Evolutionary conservation across 768 basidiomycete genomes (phyloP), one percentile per base, ranked within the genome.

Genomic region (Lactarius evosmus): DNA sequence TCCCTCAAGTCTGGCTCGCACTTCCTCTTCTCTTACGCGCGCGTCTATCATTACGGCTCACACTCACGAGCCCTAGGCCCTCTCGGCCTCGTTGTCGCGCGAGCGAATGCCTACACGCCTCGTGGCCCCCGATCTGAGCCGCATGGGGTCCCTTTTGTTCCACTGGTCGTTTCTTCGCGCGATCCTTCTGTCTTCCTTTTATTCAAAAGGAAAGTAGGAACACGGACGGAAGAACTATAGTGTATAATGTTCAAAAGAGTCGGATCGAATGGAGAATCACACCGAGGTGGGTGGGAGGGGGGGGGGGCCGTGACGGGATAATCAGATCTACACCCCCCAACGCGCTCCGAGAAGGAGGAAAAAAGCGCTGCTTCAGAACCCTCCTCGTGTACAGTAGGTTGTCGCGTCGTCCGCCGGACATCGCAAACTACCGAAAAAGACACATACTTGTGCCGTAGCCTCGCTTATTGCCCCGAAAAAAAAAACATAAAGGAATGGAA

Each of bases 41-140:
- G 61, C 63, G 63, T 49, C 52, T 60, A 49, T 34, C n/a, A 22
- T 55, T 38, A 38, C 52, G 51, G 57, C 16, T 27, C 41, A 29
- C 17, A 17, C n/a, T 3, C 3, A 44, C 41, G n/a, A n/a, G 46
- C 46, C 46, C 46, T 49, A 49, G 46, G 46, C 46, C 44, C 46
- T 41, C 19, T 41, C 40, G 40, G 19, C 46, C 46, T 49, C 46
- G 46, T 49, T 49, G 22, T 25, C 46, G 46, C 22, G 22, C 44
- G 22, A 22, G 41, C 41, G 19, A 44, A n/a, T 44, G 41, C 7
- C 38, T 38, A 44, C n/a, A 0, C 46, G 7, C 46, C 46, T 49
- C 46, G 46, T 49, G 46, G 25, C 46, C 46, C 46, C 46, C 46
- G 46, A 49, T 25, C 46, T 14, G 12, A 11, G 12, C 12, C 38